Evolutionary conservation across 495 filamentous ascomycete species (phyloP).

Genomic region (Hyaloscypha variabilis): DNA sequence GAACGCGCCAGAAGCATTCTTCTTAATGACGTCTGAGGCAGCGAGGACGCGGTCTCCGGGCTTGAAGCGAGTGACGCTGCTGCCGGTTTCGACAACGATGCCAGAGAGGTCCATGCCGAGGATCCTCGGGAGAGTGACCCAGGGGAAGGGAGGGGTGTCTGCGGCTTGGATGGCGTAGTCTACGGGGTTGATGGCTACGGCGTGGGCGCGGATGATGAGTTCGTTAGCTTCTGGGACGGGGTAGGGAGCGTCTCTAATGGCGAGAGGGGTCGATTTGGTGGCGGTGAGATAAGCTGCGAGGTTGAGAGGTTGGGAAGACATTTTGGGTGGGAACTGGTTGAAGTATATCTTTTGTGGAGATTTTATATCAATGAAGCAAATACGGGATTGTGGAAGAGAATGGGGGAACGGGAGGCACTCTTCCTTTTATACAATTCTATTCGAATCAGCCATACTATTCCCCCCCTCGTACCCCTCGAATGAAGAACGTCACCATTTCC

Average conservation of each 20-base stretch:
- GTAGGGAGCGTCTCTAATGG: conserved; percentile 10
- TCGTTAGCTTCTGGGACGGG: neutral
- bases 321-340: neutral
- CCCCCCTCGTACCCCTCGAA: too few species aligned
- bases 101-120: conserved; percentile 59
- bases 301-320: neutral
- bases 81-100: conserved; percentile 49
- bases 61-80: conserved; percentile 44
- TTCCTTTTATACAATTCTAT: too few species aligned
- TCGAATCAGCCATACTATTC: too few species aligned
- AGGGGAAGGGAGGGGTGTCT: conserved; percentile 18
- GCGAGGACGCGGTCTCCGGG: conserved; percentile 43
- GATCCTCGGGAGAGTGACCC: conserved; percentile 45
- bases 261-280: neutral
- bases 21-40: conserved; percentile 1
- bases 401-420: too few species aligned
- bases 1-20: conserved; percentile 11
- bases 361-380: neutral
- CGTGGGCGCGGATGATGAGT: conserved; percentile 9
- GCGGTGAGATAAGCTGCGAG: neutral
- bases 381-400: neutral
- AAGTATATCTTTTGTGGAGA: neutral
- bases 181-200: conserved; percentile 20
- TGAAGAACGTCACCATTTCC: too few species aligned
- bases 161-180: conserved; percentile 4